Evolutionary conservation across 495 filamentous ascomycete species (phyloP).

Genomic region (Trichoderma erinaceum): DNA sequence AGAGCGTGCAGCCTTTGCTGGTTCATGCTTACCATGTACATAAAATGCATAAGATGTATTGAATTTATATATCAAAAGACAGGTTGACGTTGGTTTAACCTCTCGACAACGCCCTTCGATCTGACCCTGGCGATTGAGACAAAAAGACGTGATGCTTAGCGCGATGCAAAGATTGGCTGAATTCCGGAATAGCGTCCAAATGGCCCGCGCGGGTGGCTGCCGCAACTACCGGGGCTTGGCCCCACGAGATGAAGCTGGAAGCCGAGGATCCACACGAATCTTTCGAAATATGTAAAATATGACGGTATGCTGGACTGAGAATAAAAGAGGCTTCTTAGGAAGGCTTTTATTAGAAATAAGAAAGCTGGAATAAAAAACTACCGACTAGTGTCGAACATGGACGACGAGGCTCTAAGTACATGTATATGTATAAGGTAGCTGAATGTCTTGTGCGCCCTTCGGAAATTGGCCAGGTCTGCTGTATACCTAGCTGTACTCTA

Average conservation of each 20-base stretch:
- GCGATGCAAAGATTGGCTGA: slow-evolving; percentile 1
- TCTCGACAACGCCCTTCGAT: neutral
- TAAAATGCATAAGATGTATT: too few relatives aligned
- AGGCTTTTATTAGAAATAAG: too few relatives aligned
- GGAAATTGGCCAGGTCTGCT: too few relatives aligned
- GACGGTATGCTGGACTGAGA: neutral
- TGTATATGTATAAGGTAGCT: too few relatives aligned
- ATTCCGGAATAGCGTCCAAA: neutral
- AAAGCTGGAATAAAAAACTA: too few relatives aligned
- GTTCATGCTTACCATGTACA: too few relatives aligned
- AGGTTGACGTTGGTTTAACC: neutral
- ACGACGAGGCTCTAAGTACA: too few relatives aligned
- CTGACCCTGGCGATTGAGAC: neutral
- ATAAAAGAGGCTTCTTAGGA: neutral
- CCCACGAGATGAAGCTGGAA: neutral
- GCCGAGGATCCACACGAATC: neutral
- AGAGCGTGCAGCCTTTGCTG: too few relatives aligned
- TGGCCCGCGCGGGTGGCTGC: neutral
- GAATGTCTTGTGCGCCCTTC: too few relatives aligned
- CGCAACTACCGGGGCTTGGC: neutral
- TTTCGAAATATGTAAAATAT: neutral
- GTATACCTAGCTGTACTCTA: too few relatives aligned
- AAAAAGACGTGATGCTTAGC: neutral
- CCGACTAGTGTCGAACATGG: too few relatives aligned
- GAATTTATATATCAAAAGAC: neutral